These are phyloP conservation scores for Parascedosporium putredinis DNA, from an alignment of 2,329 filamentous ascomycete genomes.

Conservation along the genomic window DNA sequence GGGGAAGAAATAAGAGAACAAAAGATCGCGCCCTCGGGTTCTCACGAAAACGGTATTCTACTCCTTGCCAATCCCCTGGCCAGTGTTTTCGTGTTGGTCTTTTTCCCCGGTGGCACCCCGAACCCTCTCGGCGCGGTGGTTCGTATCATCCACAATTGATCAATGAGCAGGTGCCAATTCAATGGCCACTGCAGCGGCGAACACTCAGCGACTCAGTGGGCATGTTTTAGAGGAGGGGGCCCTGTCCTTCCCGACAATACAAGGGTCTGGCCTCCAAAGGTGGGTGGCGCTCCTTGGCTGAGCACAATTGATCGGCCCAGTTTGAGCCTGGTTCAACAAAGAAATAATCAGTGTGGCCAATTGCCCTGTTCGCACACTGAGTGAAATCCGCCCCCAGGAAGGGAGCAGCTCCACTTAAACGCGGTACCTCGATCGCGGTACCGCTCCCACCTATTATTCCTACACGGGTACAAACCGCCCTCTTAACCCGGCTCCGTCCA, in stretches of 20 bases:
- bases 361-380: too few species aligned
- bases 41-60: not conserved
- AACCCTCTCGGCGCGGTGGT: not conserved
- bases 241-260: too few species aligned
- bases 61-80: not conserved
- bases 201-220: too few species aligned
- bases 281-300: too few species aligned
- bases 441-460: conserved; percentile 1
- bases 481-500: not conserved
- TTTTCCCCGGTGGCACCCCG: not conserved
- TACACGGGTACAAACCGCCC: not conserved
- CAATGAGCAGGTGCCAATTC: too few species aligned
- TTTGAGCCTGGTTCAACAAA: too few species aligned
- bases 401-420: conserved; percentile 2
- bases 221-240: too few species aligned
- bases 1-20: too few species aligned
- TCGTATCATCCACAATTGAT: not conserved
- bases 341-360: too few species aligned
- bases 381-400: too few species aligned
- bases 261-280: not conserved
- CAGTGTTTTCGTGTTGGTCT: not conserved
- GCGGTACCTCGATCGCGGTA: conserved; percentile 3
- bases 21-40: not conserved
- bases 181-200: too few species aligned
- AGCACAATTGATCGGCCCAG: too few species aligned